Evolutionary conservation across 2,329 filamentous ascomycete species (phyloP).

Genomic region (Lachnellula arida): DNA sequence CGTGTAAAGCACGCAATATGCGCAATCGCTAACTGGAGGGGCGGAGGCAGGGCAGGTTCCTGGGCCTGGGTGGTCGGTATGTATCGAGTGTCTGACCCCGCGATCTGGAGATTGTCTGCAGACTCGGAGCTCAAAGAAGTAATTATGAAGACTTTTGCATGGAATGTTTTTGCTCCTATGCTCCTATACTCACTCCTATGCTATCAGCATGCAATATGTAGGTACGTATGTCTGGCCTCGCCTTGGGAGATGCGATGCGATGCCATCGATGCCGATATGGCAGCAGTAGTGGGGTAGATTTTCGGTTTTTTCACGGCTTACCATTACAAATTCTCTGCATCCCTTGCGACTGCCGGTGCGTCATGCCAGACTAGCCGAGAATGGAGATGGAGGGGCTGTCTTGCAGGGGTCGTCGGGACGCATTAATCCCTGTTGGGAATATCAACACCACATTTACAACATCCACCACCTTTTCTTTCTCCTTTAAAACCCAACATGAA

Average conservation of each 20-base stretch:
- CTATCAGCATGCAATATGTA: too few species aligned
- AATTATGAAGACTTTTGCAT: constrained; percentile 4
- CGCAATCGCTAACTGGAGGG: constrained; percentile 10
- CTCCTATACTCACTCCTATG: too few species aligned
- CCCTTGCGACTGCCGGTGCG: not conserved
- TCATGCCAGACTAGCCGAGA: not conserved
- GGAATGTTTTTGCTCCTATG: not conserved
- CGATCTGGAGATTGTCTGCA: not conserved
- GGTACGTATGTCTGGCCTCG: too few species aligned
- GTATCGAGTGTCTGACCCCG: not conserved
- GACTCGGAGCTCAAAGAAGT: constrained; percentile 9
- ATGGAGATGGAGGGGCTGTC: not conserved
- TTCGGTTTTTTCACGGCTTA: not conserved
- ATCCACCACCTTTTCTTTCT: not conserved
- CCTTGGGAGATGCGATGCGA: too few species aligned
- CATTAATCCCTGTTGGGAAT: not conserved
- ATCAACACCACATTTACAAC: not conserved
- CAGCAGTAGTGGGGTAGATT: not conserved
- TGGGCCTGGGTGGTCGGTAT: too few species aligned
- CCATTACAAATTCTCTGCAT: not conserved
- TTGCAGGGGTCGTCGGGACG: not conserved
- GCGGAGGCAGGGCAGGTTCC: not conserved
- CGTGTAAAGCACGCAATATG: constrained; percentile 23
- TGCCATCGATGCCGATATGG: not conserved
- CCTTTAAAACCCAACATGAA: too few species aligned